phyloP scores from a whole-genome alignment of 169 alveolate genomes.

The Sarcocystis neurona region DNA sequence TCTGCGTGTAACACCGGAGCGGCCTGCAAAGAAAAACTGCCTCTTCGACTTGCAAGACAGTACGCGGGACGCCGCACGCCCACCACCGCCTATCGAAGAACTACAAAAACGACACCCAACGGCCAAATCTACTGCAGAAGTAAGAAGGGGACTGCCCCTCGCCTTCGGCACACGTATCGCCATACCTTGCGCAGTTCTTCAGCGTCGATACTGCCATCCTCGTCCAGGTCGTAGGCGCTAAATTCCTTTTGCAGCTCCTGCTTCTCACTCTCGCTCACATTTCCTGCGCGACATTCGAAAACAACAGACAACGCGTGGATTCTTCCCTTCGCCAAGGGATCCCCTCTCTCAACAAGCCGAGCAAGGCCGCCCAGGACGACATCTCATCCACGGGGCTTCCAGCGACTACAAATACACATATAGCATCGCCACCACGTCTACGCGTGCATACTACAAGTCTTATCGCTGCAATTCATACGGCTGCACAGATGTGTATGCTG shows the following conservation, averaged over 20 bases:
- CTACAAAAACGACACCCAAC: not conserved
- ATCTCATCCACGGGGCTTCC: not conserved
- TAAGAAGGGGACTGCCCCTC: not conserved
- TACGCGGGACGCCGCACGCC: not conserved
- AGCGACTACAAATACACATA: too few species aligned
- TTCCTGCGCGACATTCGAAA: not conserved
- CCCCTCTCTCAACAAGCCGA: too few species aligned
- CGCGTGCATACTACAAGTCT: not conserved
- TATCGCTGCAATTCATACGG: too few species aligned
- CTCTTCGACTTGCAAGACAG: not conserved
- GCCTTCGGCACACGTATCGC: not conserved
- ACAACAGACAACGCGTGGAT: not conserved
- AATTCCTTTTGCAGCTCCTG: conserved; percentile 42
- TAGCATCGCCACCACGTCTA: too few species aligned
- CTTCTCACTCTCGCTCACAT: conserved; percentile 28
- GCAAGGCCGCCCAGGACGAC: too few species aligned
- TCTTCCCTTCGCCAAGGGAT: too few species aligned
- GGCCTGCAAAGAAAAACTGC: not conserved
- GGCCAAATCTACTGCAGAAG: not conserved
- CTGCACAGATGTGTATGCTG: too few species aligned
- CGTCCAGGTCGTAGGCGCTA: conserved; percentile 37
- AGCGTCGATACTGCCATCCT: conserved; percentile 36
- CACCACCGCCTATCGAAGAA: not conserved
- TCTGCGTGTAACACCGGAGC: not conserved
- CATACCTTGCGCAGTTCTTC: conserved; percentile 40